Evolutionary conservation across 2,329 filamentous ascomycete species (phyloP), one percentile per base, ranked within the genome.

Genomic region (Ophiostoma australiae): DNA sequence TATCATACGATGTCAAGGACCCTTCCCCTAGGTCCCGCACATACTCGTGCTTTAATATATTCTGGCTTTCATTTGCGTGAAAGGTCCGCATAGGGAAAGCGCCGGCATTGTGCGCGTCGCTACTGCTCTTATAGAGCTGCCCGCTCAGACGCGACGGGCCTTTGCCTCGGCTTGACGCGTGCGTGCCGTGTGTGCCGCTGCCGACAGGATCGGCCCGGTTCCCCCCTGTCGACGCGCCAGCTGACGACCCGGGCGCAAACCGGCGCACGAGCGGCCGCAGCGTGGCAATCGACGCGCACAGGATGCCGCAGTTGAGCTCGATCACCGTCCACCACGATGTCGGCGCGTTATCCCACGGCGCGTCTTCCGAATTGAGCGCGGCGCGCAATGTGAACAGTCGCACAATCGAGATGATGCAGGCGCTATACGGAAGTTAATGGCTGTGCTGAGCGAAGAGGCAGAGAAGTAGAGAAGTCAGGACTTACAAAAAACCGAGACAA

Each of bases 251-350:
- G 17, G 2, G 37, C 27, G 17, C 73, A 65, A 70, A 94, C 88
- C 10, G 58, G 5, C 58, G 58, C 58, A 63, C 15, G 27, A 98
- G 82, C 0, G 94, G 94, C 77, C 97, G 97, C 73, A 97, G 82
- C 0, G 91, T 94, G 20, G 94, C 94, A 17, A 97, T 91, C 76
- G 93, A 97, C 63, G 91, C 93, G 77, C 92, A 96, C 74, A 93
- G 90, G 76, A 97, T 93, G 20, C 93, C 94, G 1, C 95, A 84
- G 75, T 97, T 95, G 76, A 97, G 92, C 79, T 97, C 94, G 70
- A 97, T 88, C 13, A 90, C 91, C n/a, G 91, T 94, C 94, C 94
- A 98, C 91, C 77, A 77, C 1, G 78, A 76, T 0, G 77, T 76
- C 8, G 76, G 74, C 1, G 77, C 75, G 39, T 78, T 78, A 69